phyloP scores from a whole-genome alignment of 2,329 filamentous ascomycete genomes.

The Colletotrichum incanum region DNA sequence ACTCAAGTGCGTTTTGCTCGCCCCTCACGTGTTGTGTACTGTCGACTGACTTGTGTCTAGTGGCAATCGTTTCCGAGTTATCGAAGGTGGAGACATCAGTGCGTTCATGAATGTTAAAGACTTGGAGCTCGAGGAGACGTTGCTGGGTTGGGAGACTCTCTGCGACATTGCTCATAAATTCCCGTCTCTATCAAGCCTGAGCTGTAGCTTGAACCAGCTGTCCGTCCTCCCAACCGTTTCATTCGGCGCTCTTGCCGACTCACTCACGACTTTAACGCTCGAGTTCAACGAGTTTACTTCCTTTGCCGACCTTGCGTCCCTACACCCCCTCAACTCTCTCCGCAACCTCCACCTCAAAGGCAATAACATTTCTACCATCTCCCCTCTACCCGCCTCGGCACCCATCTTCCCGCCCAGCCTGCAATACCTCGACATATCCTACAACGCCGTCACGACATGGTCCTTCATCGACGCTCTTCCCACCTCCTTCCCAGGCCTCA shows the following conservation, averaged over 20 bases:
- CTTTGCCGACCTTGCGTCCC: constrained; percentile 69
- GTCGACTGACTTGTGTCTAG: constrained; percentile 59
- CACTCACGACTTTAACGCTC: constrained; percentile 76
- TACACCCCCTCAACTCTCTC: constrained; percentile 67
- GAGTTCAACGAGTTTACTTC: constrained; percentile 80
- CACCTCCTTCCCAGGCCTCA: constrained; percentile 79
- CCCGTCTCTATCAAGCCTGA: constrained; percentile 64
- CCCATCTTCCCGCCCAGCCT: constrained; percentile 70
- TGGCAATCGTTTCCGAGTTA: constrained; percentile 78
- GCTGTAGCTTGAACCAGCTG: constrained; percentile 73
- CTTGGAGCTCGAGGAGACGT: constrained; percentile 77
- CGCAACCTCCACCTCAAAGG: constrained; percentile 81
- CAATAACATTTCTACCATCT: constrained; percentile 74
- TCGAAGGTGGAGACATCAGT: constrained; percentile 50
- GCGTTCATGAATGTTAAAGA: constrained; percentile 69
- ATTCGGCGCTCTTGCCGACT: constrained; percentile 60
- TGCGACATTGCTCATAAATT: constrained; percentile 69
- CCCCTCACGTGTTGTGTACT: not conserved
- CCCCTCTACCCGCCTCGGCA: constrained; percentile 48
- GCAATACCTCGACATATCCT: constrained; percentile 80
- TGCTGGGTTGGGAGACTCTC: constrained; percentile 78
- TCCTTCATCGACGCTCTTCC: constrained; percentile 80
- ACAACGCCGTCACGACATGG: constrained; percentile 81
- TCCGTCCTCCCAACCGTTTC: constrained; percentile 62
- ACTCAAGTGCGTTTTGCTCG: constrained; percentile 74